These are phyloP conservation scores for Echium plantagineum DNA, from an alignment of 257 asterid genomes.

Conservation along the genomic window DNA sequence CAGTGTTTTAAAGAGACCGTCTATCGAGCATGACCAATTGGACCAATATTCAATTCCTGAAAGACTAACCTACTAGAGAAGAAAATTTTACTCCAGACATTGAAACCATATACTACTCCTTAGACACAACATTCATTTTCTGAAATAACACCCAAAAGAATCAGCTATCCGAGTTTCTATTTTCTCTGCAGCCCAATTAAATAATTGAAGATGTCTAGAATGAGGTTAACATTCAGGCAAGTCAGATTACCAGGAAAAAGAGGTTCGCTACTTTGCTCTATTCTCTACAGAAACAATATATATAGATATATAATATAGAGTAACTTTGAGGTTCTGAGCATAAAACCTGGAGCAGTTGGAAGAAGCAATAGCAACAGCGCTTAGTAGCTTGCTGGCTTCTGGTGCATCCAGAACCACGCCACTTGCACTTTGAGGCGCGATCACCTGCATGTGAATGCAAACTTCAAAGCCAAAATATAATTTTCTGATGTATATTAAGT, in stretches of 20 bases:
- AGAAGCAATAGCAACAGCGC: slow-evolving; percentile 90
- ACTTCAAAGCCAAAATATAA: slow-evolving; percentile 3
- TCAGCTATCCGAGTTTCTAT: not conserved
- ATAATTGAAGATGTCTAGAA: not conserved
- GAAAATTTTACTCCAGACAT: not conserved
- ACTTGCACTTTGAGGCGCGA: slow-evolving; percentile 88
- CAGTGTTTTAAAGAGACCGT: not conserved
- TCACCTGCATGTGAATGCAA: slow-evolving; percentile 38
- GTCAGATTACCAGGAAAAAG: too few relatives aligned
- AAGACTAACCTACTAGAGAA: not conserved
- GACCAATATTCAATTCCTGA: not conserved
- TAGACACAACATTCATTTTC: not conserved
- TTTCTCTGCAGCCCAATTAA: not conserved
- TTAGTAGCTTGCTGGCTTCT: slow-evolving; percentile 90
- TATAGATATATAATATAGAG: too few relatives aligned
- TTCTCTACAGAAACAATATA: not conserved
- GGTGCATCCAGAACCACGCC: slow-evolving; percentile 90
- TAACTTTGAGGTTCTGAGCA: slow-evolving; percentile 12
- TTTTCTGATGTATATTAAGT: not conserved
- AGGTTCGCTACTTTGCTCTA: not conserved
- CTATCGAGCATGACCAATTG: not conserved
- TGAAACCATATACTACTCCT: not conserved
- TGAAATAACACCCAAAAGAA: not conserved
- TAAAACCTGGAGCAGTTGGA: slow-evolving; percentile 80
- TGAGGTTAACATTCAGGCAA: not conserved